Conservation (phyloP, 2,329 filamentous ascomycete genomes). For the Aspergillus sp. region DNA sequence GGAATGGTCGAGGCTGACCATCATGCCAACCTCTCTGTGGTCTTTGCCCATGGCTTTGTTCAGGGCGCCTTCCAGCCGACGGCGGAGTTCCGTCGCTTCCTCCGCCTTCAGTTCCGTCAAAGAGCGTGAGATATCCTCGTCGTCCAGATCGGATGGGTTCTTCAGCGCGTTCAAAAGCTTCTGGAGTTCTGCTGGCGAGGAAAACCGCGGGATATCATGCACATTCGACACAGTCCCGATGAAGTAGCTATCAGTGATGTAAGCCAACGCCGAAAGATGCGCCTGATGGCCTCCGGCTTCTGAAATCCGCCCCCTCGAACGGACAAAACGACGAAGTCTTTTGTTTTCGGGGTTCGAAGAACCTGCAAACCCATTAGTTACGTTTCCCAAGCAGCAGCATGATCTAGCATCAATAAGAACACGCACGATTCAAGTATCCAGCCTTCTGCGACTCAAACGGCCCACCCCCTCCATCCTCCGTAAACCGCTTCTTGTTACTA, state of each 20-base stretch:
- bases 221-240: constrained; percentile 79
- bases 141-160: constrained; percentile 38
- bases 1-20: constrained; percentile 44
- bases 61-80: constrained; percentile 27
- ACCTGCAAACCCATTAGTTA: constrained; percentile 22
- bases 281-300: constrained; percentile 65
- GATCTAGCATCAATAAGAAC: background rate
- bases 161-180: constrained; percentile 32
- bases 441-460: constrained; percentile 54
- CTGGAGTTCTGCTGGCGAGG: constrained; percentile 41
- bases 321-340: constrained; percentile 51
- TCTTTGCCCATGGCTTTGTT: constrained; percentile 20
- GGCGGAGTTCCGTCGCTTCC: constrained; percentile 33
- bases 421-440: constrained; percentile 48
- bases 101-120: constrained; percentile 37
- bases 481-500: constrained; percentile 22
- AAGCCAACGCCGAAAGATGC: constrained; percentile 80
- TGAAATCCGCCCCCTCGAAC: constrained; percentile 58
- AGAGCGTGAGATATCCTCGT: constrained; percentile 31
- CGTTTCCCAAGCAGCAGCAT: background rate
- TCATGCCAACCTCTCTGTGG: constrained; percentile 39
- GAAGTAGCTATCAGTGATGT: constrained; percentile 89
- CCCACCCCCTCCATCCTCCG: constrained; percentile 23
- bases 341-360: constrained; percentile 53
- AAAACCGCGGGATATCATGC: constrained; percentile 71